A percentile compares a stretch with the other conserved stretches of the same genome.
These are phyloP conservation scores for Cubamyces lactineus DNA, from an alignment of 768 basidiomycete genomes.

Conservation along the genomic window DNA sequence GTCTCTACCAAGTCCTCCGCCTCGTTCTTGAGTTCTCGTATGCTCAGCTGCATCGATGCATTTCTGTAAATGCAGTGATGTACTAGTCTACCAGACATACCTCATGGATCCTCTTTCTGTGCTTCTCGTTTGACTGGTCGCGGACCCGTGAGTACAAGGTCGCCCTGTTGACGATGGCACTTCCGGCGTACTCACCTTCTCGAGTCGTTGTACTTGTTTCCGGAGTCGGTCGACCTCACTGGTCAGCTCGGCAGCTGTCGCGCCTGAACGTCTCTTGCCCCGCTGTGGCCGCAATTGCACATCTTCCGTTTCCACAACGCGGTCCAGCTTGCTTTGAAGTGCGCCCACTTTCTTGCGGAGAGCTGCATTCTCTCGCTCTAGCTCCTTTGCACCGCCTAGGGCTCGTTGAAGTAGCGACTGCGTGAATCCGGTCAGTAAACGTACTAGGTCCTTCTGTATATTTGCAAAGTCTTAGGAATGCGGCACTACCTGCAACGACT, in stretches of 20 bases:
- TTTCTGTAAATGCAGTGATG: slow-evolving; percentile 5
- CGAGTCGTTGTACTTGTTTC: slow-evolving; percentile 28
- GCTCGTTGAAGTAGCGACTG: slow-evolving; percentile 17
- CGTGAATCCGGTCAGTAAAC: not conserved
- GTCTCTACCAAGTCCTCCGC: slow-evolving; percentile 41
- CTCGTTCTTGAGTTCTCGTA: slow-evolving; percentile 42
- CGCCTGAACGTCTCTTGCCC: slow-evolving; percentile 16
- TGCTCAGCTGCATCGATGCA: slow-evolving; percentile 30
- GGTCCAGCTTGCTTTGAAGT: slow-evolving; percentile 24
- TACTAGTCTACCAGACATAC: slow-evolving; percentile 22
- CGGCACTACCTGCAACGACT: not conserved
- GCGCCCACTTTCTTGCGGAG: slow-evolving; percentile 26
- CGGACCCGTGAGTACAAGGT: not conserved
- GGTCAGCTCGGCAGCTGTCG: slow-evolving; percentile 20
- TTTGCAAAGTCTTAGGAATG: too few species aligned
- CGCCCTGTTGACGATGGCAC: not conserved
- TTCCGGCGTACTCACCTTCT: slow-evolving; percentile 31
- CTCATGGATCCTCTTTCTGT: slow-evolving; percentile 29
- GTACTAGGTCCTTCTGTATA: too few species aligned
- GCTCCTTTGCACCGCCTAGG: slow-evolving; percentile 12
- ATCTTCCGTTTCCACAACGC: slow-evolving; percentile 25
- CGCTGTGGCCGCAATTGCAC: slow-evolving; percentile 28
- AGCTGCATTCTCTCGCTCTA: slow-evolving; percentile 20
- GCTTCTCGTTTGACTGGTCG: slow-evolving; percentile 28
- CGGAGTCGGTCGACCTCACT: slow-evolving; percentile 28